phyloP scores from a whole-genome alignment of 352 stramenopile genomes.

The Pythium phragmitis region DNA sequence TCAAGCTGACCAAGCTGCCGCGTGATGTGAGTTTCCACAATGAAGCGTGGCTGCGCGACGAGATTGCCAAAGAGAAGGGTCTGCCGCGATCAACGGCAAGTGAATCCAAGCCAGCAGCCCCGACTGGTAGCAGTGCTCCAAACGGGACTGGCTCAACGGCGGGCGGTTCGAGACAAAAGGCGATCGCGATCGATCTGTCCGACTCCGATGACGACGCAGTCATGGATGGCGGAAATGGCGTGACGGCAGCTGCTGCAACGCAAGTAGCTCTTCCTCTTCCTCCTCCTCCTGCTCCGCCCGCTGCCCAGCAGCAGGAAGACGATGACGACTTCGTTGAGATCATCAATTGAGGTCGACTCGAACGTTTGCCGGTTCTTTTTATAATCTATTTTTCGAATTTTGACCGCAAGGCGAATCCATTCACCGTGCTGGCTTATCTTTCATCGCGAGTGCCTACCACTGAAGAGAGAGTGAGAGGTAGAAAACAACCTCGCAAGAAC shows the following conservation, averaged over 20 bases:
- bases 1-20: constrained; percentile 66
- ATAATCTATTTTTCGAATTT: constrained; percentile 17
- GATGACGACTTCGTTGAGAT: constrained; percentile 26
- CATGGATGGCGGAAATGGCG: background rate
- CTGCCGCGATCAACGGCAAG: background rate
- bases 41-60: constrained; percentile 65
- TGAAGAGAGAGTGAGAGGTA: no score
- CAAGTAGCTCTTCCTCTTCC: background rate
- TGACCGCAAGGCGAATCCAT: background rate
- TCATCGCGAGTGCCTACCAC: background rate
- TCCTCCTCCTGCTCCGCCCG: background rate
- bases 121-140: background rate
- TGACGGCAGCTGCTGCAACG: background rate
- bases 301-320: constrained; percentile 2
- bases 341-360: background rate
- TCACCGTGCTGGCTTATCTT: background rate
- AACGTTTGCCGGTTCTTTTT: background rate
- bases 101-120: background rate
- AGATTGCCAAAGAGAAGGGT: constrained; percentile 65
- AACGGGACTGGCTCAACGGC: background rate
- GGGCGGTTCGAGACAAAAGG: constrained; percentile 2
- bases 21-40: constrained; percentile 67
- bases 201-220: constrained; percentile 15
- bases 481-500: no score
- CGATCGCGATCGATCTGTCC: constrained; percentile 22